These are phyloP conservation scores for Cyclostephanos invisitatus DNA, from an alignment of 108 stramenopile genomes.

Conservation along the genomic window DNA sequence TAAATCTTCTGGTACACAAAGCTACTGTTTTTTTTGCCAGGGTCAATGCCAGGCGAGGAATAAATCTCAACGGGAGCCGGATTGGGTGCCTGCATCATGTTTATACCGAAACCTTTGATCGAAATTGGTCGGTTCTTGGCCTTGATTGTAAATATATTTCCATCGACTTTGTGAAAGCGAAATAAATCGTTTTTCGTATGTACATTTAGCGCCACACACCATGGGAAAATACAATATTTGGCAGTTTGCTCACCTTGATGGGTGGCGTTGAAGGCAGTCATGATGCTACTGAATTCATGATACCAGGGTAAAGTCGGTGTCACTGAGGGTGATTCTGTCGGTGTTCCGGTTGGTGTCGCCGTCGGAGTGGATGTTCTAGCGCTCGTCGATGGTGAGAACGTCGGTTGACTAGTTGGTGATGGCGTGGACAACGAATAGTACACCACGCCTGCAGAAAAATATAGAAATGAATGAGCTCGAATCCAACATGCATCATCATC, in stretches of 20 bases:
- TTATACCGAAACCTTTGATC: slow-evolving; percentile 19
- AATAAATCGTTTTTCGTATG: background rate
- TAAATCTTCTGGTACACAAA: slow-evolving; percentile 4
- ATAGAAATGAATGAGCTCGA: background rate
- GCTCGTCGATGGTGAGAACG: background rate
- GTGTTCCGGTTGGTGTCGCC: background rate
- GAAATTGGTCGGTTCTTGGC: slow-evolving; percentile 16
- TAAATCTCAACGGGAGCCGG: slow-evolving; percentile 17
- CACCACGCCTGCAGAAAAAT: background rate
- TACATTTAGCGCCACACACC: no score
- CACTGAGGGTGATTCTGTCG: background rate
- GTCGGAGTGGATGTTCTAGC: background rate
- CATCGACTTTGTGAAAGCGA: slow-evolving; percentile 9
- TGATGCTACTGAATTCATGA: background rate
- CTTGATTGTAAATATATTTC: slow-evolving; percentile 26
- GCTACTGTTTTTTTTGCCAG: background rate
- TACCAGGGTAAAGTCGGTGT: background rate
- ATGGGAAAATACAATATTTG: no score
- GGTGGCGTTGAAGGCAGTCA: slow-evolving; percentile 5
- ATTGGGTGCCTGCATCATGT: slow-evolving; percentile 1
- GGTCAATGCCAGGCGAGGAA: slow-evolving; percentile 18
- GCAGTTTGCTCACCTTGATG: background rate
- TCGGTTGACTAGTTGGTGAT: background rate
- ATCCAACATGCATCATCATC: background rate
- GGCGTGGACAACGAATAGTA: background rate